phyloP scores from a whole-genome alignment of 2,329 filamentous ascomycete genomes.

The Scleromitrula shiraiana region DNA sequence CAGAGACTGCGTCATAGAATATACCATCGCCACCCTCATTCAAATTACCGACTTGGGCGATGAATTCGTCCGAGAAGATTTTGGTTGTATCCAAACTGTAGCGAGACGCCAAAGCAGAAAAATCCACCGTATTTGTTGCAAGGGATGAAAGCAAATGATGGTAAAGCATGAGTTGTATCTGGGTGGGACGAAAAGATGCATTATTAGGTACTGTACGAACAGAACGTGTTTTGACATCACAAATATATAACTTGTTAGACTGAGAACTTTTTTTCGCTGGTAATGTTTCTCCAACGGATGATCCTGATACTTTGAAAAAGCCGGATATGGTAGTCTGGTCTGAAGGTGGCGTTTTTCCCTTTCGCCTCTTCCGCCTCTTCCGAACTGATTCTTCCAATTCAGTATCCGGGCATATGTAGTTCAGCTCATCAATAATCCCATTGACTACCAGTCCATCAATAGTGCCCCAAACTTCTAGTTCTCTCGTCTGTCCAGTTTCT shows the following conservation, averaged over 20 bases:
- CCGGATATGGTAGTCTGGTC: slow-evolving; percentile 24
- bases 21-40: slow-evolving; percentile 47
- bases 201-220: slow-evolving; percentile 52
- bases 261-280: slow-evolving; percentile 8
- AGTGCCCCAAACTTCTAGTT: slow-evolving; percentile 78
- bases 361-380: slow-evolving; percentile 25
- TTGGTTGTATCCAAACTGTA: slow-evolving; percentile 60
- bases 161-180: slow-evolving; percentile 85
- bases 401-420: slow-evolving; percentile 65
- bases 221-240: slow-evolving; percentile 80
- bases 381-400: slow-evolving; percentile 46
- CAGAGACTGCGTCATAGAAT: slow-evolving; percentile 42
- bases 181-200: slow-evolving; percentile 62
- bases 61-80: slow-evolving; percentile 70
- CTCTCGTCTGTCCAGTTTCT: slow-evolving; percentile 63
- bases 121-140: slow-evolving; percentile 62
- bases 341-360: slow-evolving; percentile 28
- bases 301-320: slow-evolving; percentile 22
- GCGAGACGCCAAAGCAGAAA: slow-evolving; percentile 58
- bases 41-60: slow-evolving; percentile 63
- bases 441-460: slow-evolving; percentile 77
- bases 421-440: slow-evolving; percentile 83
- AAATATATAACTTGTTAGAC: slow-evolving; percentile 55
- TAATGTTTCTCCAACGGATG: slow-evolving; percentile 16
- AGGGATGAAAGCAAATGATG: slow-evolving; percentile 75